Evolutionary conservation across 495 filamentous ascomycete species (phyloP).

Genomic region (Penicillium nucicola): DNA sequence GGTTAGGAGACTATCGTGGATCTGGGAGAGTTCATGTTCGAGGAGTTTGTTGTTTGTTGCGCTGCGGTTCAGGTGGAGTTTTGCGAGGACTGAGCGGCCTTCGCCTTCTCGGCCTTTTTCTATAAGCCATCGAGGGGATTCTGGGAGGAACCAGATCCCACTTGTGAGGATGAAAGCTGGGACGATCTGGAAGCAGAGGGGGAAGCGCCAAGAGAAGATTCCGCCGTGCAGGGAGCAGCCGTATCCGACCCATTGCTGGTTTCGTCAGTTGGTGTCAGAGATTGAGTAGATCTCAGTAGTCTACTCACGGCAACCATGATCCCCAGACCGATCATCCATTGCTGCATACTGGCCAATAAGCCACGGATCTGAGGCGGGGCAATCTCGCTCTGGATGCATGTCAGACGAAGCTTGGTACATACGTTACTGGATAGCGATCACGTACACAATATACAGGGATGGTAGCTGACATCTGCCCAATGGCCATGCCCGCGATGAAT

Average conservation of each 20-base stretch:
- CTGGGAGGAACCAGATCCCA: slow-evolving; percentile 50
- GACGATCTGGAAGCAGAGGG: slow-evolving; percentile 51
- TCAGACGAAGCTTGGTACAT: slow-evolving; percentile 15
- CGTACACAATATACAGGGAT: slow-evolving; percentile 49
- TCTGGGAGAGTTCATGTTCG: slow-evolving; percentile 44
- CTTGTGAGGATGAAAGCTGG: slow-evolving; percentile 47
- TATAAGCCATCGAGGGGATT: slow-evolving; percentile 57
- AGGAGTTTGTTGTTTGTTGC: slow-evolving; percentile 44
- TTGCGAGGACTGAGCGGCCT: slow-evolving; percentile 37
- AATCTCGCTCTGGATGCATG: slow-evolving; percentile 35
- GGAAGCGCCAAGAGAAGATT: slow-evolving; percentile 53
- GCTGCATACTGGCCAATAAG: slow-evolving; percentile 26
- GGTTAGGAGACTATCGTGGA: slow-evolving; percentile 40
- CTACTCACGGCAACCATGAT: slow-evolving; percentile 44
- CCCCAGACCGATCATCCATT: slow-evolving; percentile 48
- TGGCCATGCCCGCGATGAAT: slow-evolving; percentile 46
- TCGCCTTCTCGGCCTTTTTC: slow-evolving; percentile 46
- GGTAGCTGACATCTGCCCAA: slow-evolving; percentile 49
- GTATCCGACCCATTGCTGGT: slow-evolving; percentile 49
- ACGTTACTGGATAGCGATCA: not conserved
- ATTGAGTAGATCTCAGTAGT: slow-evolving; percentile 19
- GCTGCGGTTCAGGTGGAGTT: slow-evolving; percentile 35
- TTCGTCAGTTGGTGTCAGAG: not conserved
- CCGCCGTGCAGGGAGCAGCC: slow-evolving; percentile 47
- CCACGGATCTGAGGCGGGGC: slow-evolving; percentile 24